phyloP scores from a whole-genome alignment of 1,139 yeast genomes.

The Pichia sp. region DNA sequence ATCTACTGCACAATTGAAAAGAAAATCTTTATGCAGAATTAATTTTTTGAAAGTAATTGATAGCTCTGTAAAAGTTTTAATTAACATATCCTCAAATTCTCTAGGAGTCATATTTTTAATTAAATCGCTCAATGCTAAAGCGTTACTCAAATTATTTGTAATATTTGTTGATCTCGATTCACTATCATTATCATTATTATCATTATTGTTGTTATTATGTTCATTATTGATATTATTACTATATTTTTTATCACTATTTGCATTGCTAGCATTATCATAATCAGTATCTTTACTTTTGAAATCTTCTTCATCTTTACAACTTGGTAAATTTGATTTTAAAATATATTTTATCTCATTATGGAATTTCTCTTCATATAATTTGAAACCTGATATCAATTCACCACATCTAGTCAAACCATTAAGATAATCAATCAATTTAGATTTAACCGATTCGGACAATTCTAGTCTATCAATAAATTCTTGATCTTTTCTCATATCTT shows the following conservation, averaged over 20 bases:
- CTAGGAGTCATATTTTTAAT: slow-evolving; percentile 58
- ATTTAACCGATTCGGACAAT: slow-evolving; percentile 30
- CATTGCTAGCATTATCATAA: slow-evolving; percentile 17
- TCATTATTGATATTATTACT: neutral
- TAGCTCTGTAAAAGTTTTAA: slow-evolving; percentile 52
- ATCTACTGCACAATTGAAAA: slow-evolving; percentile 67
- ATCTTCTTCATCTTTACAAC: no score
- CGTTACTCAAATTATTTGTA: slow-evolving; percentile 14
- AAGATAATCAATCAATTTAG: slow-evolving; percentile 39
- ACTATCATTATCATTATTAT: neutral
- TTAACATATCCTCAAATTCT: slow-evolving; percentile 70
- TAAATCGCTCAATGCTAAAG: slow-evolving; percentile 24
- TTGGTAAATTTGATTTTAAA: slow-evolving; percentile 59
- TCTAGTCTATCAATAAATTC: slow-evolving; percentile 31
- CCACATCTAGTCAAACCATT: slow-evolving; percentile 56
- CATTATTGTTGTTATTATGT: neutral
- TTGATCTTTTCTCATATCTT: neutral
- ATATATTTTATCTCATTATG: slow-evolving; percentile 65
- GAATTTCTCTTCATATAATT: slow-evolving; percentile 59
- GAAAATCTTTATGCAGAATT: slow-evolving; percentile 68
- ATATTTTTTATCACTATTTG: neutral
- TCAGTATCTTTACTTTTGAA: slow-evolving; percentile 14
- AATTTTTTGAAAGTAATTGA: slow-evolving; percentile 70
- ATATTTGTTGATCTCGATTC: slow-evolving; percentile 19
- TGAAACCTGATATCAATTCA: slow-evolving; percentile 56